Evolutionary conservation across 306 rosid species (phyloP), one percentile per base, ranked within the genome.

Genomic region (Parietaria judaica): DNA sequence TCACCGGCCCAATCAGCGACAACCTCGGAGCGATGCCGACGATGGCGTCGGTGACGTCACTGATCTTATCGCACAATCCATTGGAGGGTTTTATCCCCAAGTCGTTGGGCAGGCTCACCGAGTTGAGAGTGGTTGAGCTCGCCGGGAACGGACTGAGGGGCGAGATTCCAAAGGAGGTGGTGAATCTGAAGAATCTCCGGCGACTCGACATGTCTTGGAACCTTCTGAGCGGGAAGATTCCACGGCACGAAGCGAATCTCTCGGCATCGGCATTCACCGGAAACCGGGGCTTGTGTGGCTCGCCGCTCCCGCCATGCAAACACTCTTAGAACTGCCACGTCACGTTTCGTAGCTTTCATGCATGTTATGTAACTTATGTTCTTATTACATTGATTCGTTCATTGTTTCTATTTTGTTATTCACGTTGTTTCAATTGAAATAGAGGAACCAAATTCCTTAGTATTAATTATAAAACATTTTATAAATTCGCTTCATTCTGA

Each of bases 231-330:
- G 84, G 74, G 12, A 37, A 1, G 65, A 79, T 76, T 63, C 88
- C 88, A 37, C 54, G 72, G 3, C 84, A 76, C 64, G 74, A 65
- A 63, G 71, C 72, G 6, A 50, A 3, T 43, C 60, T 86, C 16
- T 77, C 83, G 0, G 69, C 5, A n/a, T 80, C 87, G 12, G 70
- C 68, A 4, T 86, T 85, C 73, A 14, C 17, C 7, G 72, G 76
- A 31, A 85, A 82, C 54, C 82, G 52, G 37, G 84, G 80, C 47
- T 58, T 85, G 57, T 85, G 92, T 68, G 92, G 88, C 50, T 13
- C 68, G 65, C 88, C 86, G 61, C 86, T 85, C 60, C 80, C 82
- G 62, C 78, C 80, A 11, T 82, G 86, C 68, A 79, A 72, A 0
- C 78, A 70, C 71, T 54, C 69, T 58, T 76, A 73, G 65, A 17